Conservation (phyloP, 2,329 filamentous ascomycete species). For the Colletotrichum sidae region DNA sequence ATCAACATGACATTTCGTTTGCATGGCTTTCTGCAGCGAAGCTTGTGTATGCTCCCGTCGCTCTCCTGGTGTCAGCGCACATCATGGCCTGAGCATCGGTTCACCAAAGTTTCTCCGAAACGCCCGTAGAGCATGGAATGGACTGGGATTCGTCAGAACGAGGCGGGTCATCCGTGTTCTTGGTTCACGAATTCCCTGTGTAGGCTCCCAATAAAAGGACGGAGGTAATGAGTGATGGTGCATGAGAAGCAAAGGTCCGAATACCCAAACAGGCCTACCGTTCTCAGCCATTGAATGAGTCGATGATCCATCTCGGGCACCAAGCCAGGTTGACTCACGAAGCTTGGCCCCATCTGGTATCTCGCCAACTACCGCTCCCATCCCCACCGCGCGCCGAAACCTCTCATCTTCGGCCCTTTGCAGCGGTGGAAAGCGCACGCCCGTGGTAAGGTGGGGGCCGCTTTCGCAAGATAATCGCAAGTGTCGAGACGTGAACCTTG, state of each 20-base stretch:
- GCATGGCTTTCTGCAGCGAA: conserved; percentile 5
- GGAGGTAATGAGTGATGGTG: no score
- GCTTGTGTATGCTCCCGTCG: conserved; percentile 19
- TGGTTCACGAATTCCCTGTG: no score
- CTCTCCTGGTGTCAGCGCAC: conserved; percentile 21
- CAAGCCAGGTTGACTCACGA: conserved; percentile 30
- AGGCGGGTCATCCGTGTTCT: conserved; percentile 9
- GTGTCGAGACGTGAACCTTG: conserved; percentile 23
- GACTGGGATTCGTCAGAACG: conserved; percentile 23
- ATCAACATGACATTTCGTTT: conserved; percentile 33
- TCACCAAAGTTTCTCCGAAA: conserved; percentile 7
- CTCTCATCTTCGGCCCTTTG: conserved; percentile 37
- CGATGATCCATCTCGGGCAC: conserved; percentile 31
- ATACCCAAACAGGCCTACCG: conserved; percentile 22
- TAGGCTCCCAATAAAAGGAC: no score
- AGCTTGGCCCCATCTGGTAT: conserved; percentile 28
- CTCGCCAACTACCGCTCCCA: conserved; percentile 32
- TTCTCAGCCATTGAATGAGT: conserved; percentile 25
- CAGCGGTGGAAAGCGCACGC: conserved; percentile 13
- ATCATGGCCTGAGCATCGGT: conserved; percentile 32
- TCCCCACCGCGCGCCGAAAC: conserved; percentile 25
- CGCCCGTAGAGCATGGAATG: conserved; percentile 17
- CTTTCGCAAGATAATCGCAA: conserved; percentile 17
- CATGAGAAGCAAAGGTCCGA: conserved; percentile 13
- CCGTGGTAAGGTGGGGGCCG: conserved; percentile 10